These are phyloP conservation scores for Phaseolus coccineus DNA, from an alignment of 331 rosid genomes.

Conservation along the genomic window DNA sequence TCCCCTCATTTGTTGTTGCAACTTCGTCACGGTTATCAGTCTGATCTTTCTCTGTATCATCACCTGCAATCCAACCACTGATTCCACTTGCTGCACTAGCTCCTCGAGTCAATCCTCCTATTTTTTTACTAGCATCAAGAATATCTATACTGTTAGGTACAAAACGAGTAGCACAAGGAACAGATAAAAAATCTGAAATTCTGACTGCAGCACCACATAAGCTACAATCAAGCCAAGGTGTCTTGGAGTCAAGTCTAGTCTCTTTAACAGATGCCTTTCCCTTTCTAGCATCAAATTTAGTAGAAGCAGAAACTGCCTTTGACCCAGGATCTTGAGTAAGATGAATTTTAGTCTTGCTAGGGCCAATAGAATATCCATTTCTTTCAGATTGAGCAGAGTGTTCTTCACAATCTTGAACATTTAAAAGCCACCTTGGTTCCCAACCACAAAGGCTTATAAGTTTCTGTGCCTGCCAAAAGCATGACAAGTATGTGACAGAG, in stretches of 20 bases:
- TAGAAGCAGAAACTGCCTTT: constrained; percentile 77
- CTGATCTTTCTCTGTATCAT: constrained; percentile 87
- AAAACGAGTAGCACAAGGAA: constrained; percentile 86
- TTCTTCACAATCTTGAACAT: constrained; percentile 96
- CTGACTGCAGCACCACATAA: constrained; percentile 94
- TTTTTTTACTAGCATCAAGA: constrained; percentile 86
- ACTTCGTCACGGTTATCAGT: constrained; percentile 97
- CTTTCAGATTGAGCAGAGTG: constrained; percentile 99
- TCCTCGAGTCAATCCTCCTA: constrained; percentile 97
- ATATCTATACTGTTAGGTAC: constrained; percentile 73
- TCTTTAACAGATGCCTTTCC: constrained; percentile 71
- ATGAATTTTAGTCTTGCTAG: constrained; percentile 72
- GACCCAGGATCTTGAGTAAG: constrained; percentile 73
- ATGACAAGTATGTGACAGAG: constrained; percentile 41
- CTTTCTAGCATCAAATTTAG: constrained; percentile 82
- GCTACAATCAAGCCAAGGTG: constrained; percentile 91
- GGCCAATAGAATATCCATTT: constrained; percentile 85
- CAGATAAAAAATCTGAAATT: constrained; percentile 77
- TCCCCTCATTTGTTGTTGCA: constrained; percentile 79
- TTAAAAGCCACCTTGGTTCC: constrained; percentile 97
- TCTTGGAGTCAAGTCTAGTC: constrained; percentile 74
- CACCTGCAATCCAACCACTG: constrained; percentile 94
- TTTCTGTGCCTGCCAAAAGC: constrained; percentile 82
- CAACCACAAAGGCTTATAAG: constrained; percentile 98
- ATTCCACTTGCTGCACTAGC: constrained; percentile 99